Conservation (phyloP, 1,284 basidiomycete genomes). For the Trichosporon coremiiforme region DNA sequence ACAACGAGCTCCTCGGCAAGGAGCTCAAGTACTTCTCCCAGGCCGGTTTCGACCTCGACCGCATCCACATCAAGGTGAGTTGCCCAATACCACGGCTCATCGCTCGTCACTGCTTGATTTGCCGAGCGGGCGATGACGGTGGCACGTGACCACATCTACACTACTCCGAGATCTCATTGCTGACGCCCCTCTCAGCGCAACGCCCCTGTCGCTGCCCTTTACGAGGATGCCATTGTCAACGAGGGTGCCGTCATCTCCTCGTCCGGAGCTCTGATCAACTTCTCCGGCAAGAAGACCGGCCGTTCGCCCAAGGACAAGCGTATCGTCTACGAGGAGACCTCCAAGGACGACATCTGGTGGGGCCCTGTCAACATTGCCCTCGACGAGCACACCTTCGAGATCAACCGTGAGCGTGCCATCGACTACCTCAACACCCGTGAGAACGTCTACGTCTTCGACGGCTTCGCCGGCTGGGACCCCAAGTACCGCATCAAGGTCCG, state of each 20-base stretch:
- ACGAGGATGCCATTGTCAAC: conserved; percentile 97
- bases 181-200: conserved; percentile 73
- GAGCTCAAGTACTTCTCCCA: conserved; percentile 98
- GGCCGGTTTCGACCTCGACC: conserved; percentile 92
- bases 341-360: conserved; percentile 99
- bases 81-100: neutral
- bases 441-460: conserved; percentile 99
- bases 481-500: conserved; percentile 99
- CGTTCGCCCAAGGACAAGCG: conserved; percentile 99
- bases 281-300: conserved; percentile 99
- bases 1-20: conserved; percentile 69
- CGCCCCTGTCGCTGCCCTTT: conserved; percentile 89
- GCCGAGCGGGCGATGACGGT: neutral
- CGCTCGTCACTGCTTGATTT: neutral
- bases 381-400: conserved; percentile 96
- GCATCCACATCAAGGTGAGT: conserved; percentile 58
- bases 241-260: conserved; percentile 98
- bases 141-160: neutral
- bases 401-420: conserved; percentile 99
- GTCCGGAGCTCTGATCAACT: conserved; percentile 97
- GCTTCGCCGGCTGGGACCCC: conserved; percentile 89
- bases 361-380: conserved; percentile 99
- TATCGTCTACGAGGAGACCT: conserved; percentile 96
- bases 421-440: conserved; percentile 99
- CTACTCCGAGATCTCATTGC: too few relatives aligned